Conservation (phyloP, 257 asterid species). For the Nicotiana benthamiana region DNA sequence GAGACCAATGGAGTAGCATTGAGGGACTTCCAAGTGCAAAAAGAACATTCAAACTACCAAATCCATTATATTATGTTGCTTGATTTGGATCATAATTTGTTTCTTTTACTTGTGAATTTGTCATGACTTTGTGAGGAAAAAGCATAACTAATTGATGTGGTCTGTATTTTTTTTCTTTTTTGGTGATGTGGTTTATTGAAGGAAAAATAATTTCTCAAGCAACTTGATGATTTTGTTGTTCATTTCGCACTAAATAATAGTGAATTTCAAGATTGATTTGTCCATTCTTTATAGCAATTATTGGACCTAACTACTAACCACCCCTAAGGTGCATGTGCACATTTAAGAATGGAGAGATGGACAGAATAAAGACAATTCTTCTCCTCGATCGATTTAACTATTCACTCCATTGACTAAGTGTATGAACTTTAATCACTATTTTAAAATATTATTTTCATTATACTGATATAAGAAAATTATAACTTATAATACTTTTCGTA, state of each 20-base stretch:
- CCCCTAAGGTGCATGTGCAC: not conserved
- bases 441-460: too few relatives aligned
- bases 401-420: too few relatives aligned
- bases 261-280: not conserved
- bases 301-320: not conserved
- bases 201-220: not conserved
- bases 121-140: not conserved
- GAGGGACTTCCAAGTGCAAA: conserved; percentile 46
- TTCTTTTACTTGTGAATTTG: not conserved
- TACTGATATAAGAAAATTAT: too few relatives aligned
- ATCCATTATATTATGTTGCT: conserved; percentile 57
- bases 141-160: not conserved
- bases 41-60: conserved; percentile 72
- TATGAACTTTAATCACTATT: too few relatives aligned
- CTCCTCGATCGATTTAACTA: not conserved
- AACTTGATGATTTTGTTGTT: not conserved
- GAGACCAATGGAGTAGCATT: conserved; percentile 81
- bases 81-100: conserved; percentile 9
- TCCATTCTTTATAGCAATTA: not conserved
- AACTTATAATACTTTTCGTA: too few relatives aligned
- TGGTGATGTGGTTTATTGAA: not conserved
- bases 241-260: not conserved
- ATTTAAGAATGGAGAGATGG: not conserved
- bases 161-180: not conserved
- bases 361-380: not conserved